These are phyloP conservation scores for Polyplosphaeria fusca DNA, from an alignment of 495 filamentous ascomycete species.

Conservation along the genomic window DNA sequence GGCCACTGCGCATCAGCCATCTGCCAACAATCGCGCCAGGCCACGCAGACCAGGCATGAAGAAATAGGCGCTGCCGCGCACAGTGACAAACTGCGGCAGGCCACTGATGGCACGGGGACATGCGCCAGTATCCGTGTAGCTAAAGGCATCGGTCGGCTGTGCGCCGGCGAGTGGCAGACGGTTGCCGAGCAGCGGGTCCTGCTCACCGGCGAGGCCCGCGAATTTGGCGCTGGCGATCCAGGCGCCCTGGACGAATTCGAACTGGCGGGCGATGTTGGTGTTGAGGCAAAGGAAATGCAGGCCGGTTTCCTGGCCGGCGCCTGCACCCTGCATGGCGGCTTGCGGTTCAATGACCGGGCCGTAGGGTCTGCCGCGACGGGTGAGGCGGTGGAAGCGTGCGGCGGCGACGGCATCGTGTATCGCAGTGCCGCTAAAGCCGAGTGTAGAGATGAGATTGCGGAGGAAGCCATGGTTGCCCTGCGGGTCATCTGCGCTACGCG, in stretches of 20 bases:
- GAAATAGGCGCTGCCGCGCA: constrained; percentile 5
- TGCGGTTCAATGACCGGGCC: constrained; percentile 2
- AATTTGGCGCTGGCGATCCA: constrained; percentile 5
- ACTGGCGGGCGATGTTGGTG: constrained; percentile 6
- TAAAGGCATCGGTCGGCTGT: constrained; percentile 4
- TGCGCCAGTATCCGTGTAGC: constrained; percentile 5
- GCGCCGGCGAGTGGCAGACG: constrained; percentile 5
- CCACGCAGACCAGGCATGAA: constrained; percentile 3
- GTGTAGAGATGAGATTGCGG: neutral
- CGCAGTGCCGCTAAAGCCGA: neutral
- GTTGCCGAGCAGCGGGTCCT: constrained; percentile 7
- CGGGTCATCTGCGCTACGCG: neutral
- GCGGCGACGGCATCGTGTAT: constrained; percentile 1
- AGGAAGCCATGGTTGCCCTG: neutral
- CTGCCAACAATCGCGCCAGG: constrained; percentile 4
- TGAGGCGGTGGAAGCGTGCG: constrained; percentile 1
- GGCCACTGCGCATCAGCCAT: constrained; percentile 2
- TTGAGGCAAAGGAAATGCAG: constrained; percentile 9
- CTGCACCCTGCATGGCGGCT: constrained; percentile 6
- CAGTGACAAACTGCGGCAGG: constrained; percentile 1
- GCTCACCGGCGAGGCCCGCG: constrained; percentile 1
- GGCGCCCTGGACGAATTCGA: constrained; percentile 9
- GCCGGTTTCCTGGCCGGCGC: constrained; percentile 7
- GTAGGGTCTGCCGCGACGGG: neutral
- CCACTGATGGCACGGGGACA: constrained; percentile 6